Conservation (phyloP, 208 protist genomes). For the Angomonas desouzai region DNA sequence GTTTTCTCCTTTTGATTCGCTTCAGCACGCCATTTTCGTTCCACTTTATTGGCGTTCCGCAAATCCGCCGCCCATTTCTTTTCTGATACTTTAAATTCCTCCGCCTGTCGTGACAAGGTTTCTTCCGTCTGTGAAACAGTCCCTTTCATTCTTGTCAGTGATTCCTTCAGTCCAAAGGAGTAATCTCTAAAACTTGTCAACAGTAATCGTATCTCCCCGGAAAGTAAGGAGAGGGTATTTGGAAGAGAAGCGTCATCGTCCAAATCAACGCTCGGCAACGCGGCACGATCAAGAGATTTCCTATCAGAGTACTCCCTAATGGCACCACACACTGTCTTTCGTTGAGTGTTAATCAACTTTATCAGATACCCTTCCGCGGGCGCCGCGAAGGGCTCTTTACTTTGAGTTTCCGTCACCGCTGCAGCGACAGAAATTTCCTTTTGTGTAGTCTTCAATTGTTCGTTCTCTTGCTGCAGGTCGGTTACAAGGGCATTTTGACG, state of each 20-base stretch:
- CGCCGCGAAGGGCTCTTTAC: too few relatives aligned
- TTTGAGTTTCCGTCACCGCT: too few relatives aligned
- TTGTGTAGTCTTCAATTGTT: not conserved
- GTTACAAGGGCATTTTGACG: not conserved
- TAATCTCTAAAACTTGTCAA: not conserved
- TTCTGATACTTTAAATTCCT: not conserved
- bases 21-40: not conserved
- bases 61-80: not conserved
- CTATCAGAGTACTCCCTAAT: not conserved
- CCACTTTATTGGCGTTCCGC: not conserved
- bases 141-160: not conserved
- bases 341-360: not conserved
- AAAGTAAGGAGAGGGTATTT: not conserved
- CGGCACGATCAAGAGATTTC: not conserved
- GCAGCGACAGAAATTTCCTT: too few relatives aligned
- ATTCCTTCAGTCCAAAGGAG: not conserved
- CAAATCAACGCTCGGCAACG: not conserved
- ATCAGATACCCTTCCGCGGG: not conserved
- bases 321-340: not conserved
- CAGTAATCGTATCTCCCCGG: not conserved
- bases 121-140: not conserved
- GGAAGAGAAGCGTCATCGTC: not conserved
- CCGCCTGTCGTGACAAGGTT: not conserved
- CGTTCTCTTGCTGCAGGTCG: slow-evolving; percentile 1
- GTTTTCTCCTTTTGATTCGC: not conserved